phyloP scores from a whole-genome alignment of 2,329 filamentous ascomycete genomes.

The Fusarium denticulatum region DNA sequence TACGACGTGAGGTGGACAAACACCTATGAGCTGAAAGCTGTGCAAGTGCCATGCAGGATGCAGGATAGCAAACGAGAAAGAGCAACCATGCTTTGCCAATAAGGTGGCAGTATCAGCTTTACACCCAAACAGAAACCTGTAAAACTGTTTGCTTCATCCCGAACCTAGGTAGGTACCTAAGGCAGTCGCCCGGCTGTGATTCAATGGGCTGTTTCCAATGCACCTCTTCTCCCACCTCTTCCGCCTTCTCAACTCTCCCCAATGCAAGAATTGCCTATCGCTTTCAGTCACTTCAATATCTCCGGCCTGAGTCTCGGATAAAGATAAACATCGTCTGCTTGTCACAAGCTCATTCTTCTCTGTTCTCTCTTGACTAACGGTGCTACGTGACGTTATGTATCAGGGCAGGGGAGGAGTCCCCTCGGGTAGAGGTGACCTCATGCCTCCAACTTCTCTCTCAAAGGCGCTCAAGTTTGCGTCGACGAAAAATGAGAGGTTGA shows the following conservation, averaged over 20 bases:
- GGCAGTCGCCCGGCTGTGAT: neutral
- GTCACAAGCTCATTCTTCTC: neutral
- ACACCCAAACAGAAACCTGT: neutral
- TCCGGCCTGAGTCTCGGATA: neutral
- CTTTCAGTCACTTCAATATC: neutral
- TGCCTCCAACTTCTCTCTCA: neutral
- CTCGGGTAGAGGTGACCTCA: neutral
- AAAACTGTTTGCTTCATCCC: neutral
- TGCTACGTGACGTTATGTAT: neutral
- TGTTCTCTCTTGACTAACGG: neutral
- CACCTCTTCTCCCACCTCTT: neutral
- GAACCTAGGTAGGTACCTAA: neutral
- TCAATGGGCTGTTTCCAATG: neutral
- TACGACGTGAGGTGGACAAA: neutral
- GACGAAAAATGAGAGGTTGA: constrained; percentile 9
- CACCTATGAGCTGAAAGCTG: neutral
- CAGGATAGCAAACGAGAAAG: constrained; percentile 4
- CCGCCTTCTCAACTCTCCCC: neutral
- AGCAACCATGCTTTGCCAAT: neutral
- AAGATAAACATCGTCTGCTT: neutral
- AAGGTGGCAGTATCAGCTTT: neutral
- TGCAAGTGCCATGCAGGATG: neutral
- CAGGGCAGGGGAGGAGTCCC: neutral
- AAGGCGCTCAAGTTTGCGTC: neutral
- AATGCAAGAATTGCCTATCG: neutral